phyloP scores from a whole-genome alignment of 1,284 basidiomycete genomes.

The Omphalotus olearius region DNA sequence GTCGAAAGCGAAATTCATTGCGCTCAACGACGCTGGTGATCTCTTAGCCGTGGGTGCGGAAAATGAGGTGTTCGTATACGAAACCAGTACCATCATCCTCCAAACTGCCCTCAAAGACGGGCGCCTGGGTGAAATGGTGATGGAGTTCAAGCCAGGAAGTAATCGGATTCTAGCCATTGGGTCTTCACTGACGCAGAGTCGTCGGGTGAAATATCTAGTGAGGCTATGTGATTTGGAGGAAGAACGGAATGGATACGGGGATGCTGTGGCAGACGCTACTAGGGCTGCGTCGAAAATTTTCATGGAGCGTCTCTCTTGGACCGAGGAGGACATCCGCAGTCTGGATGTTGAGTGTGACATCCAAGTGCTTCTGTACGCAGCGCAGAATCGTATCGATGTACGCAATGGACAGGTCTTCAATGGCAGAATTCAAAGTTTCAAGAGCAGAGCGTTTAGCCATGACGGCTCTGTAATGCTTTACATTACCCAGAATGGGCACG shows the following conservation, averaged over 20 bases:
- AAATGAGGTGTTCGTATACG: constrained; percentile 6
- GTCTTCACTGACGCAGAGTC: background rate
- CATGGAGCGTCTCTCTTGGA: background rate
- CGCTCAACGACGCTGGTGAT: constrained; percentile 6
- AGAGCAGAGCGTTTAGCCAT: constrained; percentile 10
- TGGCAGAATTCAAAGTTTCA: background rate
- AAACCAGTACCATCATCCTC: background rate
- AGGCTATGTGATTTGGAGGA: background rate
- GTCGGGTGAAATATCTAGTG: background rate
- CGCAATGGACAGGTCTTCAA: constrained; percentile 1
- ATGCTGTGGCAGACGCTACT: background rate
- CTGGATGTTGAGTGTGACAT: background rate
- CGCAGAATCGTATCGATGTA: constrained; percentile 4
- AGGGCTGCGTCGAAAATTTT: background rate
- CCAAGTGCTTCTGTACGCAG: background rate
- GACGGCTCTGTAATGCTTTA: constrained; percentile 11
- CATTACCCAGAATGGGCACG: background rate
- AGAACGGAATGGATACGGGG: background rate
- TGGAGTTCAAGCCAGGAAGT: constrained; percentile 11
- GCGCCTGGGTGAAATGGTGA: background rate
- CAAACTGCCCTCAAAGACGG: background rate
- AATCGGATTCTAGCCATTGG: background rate
- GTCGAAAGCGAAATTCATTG: background rate
- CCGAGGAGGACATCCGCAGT: background rate
- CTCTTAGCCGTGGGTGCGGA: constrained; percentile 1